Evolutionary conservation across 2,329 filamentous ascomycete genomes (phyloP).

Genomic region (Aureobasidium pullulans): DNA sequence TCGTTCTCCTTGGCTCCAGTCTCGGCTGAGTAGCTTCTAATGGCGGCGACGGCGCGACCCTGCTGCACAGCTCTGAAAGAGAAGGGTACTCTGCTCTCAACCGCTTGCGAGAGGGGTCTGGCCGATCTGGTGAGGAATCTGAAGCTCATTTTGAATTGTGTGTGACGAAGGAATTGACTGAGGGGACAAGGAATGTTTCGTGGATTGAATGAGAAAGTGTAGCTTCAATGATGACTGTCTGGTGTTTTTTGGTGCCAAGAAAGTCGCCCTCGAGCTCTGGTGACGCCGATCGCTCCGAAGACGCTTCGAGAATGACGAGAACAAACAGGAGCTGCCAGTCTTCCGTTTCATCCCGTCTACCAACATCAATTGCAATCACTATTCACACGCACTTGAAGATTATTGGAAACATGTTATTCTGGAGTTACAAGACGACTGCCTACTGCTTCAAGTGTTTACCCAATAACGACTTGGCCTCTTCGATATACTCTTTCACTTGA

Average conservation of each 20-base stretch:
- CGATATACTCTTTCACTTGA: conserved; percentile 13
- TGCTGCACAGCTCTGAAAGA: conserved; percentile 30
- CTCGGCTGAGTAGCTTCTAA: conserved; percentile 41
- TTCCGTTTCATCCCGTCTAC: not conserved
- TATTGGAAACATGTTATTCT: too few relatives aligned
- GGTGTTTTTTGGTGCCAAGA: conserved; percentile 1
- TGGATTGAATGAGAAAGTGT: not conserved
- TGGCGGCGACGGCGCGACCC: conserved; percentile 25
- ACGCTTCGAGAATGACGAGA: not conserved
- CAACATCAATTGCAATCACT: not conserved
- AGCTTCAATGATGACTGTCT: not conserved
- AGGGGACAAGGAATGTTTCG: not conserved
- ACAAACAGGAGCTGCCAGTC: not conserved
- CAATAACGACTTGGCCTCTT: conserved; percentile 12
- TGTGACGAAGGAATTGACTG: not conserved
- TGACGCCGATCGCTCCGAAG: not conserved
- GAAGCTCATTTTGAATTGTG: conserved; percentile 5
- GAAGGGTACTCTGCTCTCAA: conserved; percentile 16
- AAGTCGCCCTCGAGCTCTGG: conserved; percentile 1
- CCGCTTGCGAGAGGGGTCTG: conserved; percentile 12
- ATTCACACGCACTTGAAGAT: too few relatives aligned
- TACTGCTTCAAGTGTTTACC: conserved; percentile 2
- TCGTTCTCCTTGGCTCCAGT: conserved; percentile 31
- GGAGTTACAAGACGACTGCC: not conserved
- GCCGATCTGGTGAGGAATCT: conserved; percentile 10